These are phyloP conservation scores for Xylogone sp. DNA, from an alignment of 2,329 filamentous ascomycete species.

Conservation along the genomic window DNA sequence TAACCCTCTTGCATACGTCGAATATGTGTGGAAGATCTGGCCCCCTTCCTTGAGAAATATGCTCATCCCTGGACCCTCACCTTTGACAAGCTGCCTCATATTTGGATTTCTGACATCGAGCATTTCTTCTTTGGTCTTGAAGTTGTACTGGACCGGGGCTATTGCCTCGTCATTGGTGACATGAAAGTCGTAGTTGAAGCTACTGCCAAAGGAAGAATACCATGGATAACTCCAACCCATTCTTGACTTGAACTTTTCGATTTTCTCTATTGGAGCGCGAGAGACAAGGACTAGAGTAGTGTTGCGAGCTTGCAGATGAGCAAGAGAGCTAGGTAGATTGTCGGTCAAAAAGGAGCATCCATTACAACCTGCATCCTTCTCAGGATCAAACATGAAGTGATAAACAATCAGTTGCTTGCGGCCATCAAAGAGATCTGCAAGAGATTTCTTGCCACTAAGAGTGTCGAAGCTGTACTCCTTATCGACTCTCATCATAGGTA, in stretches of 20 bases:
- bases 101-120: not conserved
- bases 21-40: slow-evolving; percentile 36
- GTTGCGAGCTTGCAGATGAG: slow-evolving; percentile 33
- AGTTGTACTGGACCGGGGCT: slow-evolving; percentile 24
- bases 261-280: slow-evolving; percentile 32
- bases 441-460: slow-evolving; percentile 20
- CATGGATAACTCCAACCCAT: slow-evolving; percentile 40
- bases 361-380: slow-evolving; percentile 30
- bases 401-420: slow-evolving; percentile 37
- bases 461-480: slow-evolving; percentile 34
- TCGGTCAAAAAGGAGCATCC: slow-evolving; percentile 37
- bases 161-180: slow-evolving; percentile 29
- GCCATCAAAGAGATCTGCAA: slow-evolving; percentile 30
- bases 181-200: slow-evolving; percentile 39
- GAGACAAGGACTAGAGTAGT: slow-evolving; percentile 37
- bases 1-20: slow-evolving; percentile 28
- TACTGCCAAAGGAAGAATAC: slow-evolving; percentile 31
- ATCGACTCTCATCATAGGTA: slow-evolving; percentile 37
- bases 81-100: slow-evolving; percentile 10
- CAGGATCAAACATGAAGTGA: slow-evolving; percentile 42
- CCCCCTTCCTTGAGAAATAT: slow-evolving; percentile 31
- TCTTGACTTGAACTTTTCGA: slow-evolving; percentile 32
- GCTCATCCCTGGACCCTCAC: slow-evolving; percentile 34
- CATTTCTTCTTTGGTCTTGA: slow-evolving; percentile 17
- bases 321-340: slow-evolving; percentile 31